A percentile compares a stretch with the other conserved stretches of the same genome.
Evolutionary conservation across 345 rosid genomes (phyloP).

Genomic region (Bretschneidera sinensis): DNA sequence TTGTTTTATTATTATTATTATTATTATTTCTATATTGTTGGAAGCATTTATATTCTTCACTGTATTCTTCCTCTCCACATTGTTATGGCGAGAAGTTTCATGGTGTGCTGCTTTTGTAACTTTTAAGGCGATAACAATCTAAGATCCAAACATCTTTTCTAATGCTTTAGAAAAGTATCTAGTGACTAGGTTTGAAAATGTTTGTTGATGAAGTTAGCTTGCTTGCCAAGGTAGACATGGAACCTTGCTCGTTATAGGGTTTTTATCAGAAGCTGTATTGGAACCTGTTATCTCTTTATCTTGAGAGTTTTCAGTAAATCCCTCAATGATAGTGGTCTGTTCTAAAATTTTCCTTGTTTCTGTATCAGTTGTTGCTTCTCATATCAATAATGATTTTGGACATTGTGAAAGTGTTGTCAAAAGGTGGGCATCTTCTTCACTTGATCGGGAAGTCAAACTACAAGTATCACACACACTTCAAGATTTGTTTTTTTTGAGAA

Average conservation of each 20-base stretch:
- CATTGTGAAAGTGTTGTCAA: slow-evolving; percentile 64
- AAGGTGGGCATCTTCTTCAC: slow-evolving; percentile 61
- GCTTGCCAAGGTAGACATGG: not conserved
- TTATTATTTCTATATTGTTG: not conserved
- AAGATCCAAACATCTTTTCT: too few species aligned
- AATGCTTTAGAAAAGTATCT: not conserved
- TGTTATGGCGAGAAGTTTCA: not conserved
- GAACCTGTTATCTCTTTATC: not conserved
- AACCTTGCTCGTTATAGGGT: not conserved
- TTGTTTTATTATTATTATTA: not conserved
- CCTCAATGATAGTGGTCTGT: not conserved
- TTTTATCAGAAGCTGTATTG: not conserved
- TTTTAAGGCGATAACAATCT: not conserved
- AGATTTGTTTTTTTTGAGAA: slow-evolving; percentile 80
- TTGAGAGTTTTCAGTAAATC: not conserved
- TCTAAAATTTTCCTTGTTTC: slow-evolving; percentile 14
- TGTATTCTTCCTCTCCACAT: not conserved
- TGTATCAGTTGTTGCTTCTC: slow-evolving; percentile 40
- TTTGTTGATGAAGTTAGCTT: not conserved
- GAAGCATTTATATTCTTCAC: too few species aligned
- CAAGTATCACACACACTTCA: slow-evolving; percentile 56
- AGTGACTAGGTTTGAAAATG: not conserved
- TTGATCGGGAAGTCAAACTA: slow-evolving; percentile 43
- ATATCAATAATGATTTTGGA: slow-evolving; percentile 37
- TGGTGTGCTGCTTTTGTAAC: not conserved